phyloP scores from a whole-genome alignment of 805 yeast species.

The Yarrowia yakushimensis region DNA sequence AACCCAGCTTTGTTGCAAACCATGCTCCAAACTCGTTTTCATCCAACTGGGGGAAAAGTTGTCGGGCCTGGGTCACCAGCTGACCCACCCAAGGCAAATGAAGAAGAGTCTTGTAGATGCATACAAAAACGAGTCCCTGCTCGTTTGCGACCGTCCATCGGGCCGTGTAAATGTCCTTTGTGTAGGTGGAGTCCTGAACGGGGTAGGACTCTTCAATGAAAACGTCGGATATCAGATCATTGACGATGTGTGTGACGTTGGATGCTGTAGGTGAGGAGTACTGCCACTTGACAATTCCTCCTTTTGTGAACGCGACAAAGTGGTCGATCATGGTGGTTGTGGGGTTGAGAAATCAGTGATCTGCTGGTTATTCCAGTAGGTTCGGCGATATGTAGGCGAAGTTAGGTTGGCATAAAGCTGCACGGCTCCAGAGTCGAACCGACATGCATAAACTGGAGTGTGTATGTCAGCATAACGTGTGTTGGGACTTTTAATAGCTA shows the following conservation, averaged over 20 bases:
- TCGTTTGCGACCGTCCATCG: conserved; percentile 45
- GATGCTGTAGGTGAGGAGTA: conserved; percentile 1
- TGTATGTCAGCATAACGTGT: background rate
- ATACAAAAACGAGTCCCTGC: conserved; percentile 43
- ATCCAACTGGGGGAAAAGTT: conserved; percentile 33
- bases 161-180: conserved; percentile 45
- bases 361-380: background rate
- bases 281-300: conserved; percentile 53
- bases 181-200: conserved; percentile 35
- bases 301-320: conserved; percentile 48
- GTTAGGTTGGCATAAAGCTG: background rate
- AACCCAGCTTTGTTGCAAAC: conserved; percentile 35
- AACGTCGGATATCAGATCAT: conserved; percentile 48
- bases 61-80: conserved; percentile 36
- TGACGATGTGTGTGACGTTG: conserved; percentile 39
- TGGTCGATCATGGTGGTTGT: conserved; percentile 45
- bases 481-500: background rate
- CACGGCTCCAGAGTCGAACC: background rate
- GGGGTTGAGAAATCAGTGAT: background rate
- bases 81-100: conserved; percentile 38
- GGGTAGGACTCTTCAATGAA: conserved; percentile 41
- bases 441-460: background rate
- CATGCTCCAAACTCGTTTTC: conserved; percentile 34
- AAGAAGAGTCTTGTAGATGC: conserved; percentile 39
- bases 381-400: background rate